Percentiles rank a stretch among this genome's conserved stretches.
Conservation (phyloP, 495 filamentous ascomycete genomes). For the Pyronema domesticum region DNA sequence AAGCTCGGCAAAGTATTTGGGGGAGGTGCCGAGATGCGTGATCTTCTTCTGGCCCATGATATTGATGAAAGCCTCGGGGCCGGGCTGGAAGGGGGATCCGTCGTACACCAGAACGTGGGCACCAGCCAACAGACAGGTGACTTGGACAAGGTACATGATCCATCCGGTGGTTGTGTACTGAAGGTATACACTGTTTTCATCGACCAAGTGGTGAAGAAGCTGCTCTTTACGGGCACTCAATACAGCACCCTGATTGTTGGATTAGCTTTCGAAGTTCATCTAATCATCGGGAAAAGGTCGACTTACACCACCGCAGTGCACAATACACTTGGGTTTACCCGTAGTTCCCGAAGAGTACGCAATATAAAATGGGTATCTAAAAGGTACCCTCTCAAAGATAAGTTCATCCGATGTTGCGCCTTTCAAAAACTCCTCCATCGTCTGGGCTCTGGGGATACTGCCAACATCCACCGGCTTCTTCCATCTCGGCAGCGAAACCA, state of each 20-base stretch:
- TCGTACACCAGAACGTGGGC: conserved; percentile 50
- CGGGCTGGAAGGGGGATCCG: conserved; percentile 56
- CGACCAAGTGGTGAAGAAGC: background rate
- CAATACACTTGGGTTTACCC: conserved; percentile 57
- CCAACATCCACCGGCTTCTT: conserved; percentile 38
- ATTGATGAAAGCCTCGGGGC: conserved; percentile 38
- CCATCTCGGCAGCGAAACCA: conserved; percentile 52
- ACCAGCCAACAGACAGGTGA: conserved; percentile 38
- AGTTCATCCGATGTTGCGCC: conserved; percentile 27
- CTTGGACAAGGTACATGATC: conserved; percentile 61
- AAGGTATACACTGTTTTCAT: conserved; percentile 9
- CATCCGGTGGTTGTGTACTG: conserved; percentile 56
- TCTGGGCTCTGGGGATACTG: conserved; percentile 34
- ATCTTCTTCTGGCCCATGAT: conserved; percentile 42
- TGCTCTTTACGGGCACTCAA: background rate
- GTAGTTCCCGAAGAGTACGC: conserved; percentile 59
- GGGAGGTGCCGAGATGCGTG: conserved; percentile 48
- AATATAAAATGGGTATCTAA: conserved; percentile 52
- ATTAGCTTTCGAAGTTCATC: background rate
- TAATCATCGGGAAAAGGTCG: conserved; percentile 41
- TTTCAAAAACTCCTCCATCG: conserved; percentile 36
- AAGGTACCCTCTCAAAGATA: conserved; percentile 41
- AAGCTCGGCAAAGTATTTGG: conserved; percentile 55
- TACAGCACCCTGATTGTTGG: background rate
- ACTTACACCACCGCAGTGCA: conserved; percentile 48